phyloP scores from a whole-genome alignment of 1,139 yeast species.

The Zygosaccharomyces sapae region DNA sequence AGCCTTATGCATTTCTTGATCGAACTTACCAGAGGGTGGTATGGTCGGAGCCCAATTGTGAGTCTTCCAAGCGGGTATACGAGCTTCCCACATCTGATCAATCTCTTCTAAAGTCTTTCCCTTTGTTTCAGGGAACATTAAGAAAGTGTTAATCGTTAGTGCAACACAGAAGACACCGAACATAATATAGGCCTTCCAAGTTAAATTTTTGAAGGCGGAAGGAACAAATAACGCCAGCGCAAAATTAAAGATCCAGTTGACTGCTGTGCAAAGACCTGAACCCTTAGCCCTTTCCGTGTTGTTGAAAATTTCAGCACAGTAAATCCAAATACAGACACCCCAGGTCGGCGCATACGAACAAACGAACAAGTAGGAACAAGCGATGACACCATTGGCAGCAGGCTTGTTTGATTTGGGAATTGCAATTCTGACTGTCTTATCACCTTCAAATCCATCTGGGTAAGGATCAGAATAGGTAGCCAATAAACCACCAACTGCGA shows the following conservation, averaged over 20 bases:
- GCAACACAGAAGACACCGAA: slow-evolving; percentile 48
- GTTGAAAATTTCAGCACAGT: slow-evolving; percentile 53
- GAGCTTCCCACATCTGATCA: slow-evolving; percentile 49
- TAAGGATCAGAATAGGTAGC: slow-evolving; percentile 43
- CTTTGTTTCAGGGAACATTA: slow-evolving; percentile 60
- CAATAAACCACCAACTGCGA: slow-evolving; percentile 41
- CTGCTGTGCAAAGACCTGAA: slow-evolving; percentile 42
- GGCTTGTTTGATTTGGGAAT: slow-evolving; percentile 40
- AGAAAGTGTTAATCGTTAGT: slow-evolving; percentile 49
- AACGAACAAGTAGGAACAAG: slow-evolving; percentile 56
- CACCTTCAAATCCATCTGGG: slow-evolving; percentile 33
- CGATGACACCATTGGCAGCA: slow-evolving; percentile 54
- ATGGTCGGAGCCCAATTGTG: slow-evolving; percentile 18
- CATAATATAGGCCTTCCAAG: slow-evolving; percentile 48
- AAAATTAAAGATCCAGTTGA: slow-evolving; percentile 39
- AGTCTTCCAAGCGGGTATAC: slow-evolving; percentile 50
- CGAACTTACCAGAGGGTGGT: slow-evolving; percentile 8
- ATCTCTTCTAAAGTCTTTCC: slow-evolving; percentile 64
- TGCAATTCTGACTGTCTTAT: slow-evolving; percentile 41
- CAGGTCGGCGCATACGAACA: slow-evolving; percentile 52
- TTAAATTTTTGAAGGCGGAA: slow-evolving; percentile 43
- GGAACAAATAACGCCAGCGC: slow-evolving; percentile 51
- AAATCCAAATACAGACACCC: slow-evolving; percentile 49
- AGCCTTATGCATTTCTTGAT: slow-evolving; percentile 1
- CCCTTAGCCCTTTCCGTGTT: slow-evolving; percentile 54